These are phyloP conservation scores for Eutrema japonicum DNA, from an alignment of 345 rosid genomes.

Conservation along the genomic window DNA sequence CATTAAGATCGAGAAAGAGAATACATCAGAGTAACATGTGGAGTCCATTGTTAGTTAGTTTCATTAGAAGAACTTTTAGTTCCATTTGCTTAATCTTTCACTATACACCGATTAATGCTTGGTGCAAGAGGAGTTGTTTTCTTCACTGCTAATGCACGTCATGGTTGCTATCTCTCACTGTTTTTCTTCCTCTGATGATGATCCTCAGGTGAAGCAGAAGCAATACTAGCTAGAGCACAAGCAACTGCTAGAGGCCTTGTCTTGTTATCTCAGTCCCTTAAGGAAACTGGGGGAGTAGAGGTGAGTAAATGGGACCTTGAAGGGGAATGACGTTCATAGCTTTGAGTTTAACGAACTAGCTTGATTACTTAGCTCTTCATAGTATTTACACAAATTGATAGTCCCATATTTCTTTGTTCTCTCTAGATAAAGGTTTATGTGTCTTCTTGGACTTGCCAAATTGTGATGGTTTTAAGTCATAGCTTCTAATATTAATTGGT, in stretches of 20 bases:
- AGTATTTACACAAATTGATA: conserved; percentile 18
- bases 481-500: background rate
- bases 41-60: conserved; percentile 19
- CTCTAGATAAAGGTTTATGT: conserved; percentile 10
- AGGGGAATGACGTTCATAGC: background rate
- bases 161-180: background rate
- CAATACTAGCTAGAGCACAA: conserved; percentile 81
- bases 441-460: conserved; percentile 12
- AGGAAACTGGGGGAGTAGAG: conserved; percentile 85
- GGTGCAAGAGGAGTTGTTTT: conserved; percentile 19
- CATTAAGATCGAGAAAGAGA: conserved; percentile 5
- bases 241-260: conserved; percentile 84
- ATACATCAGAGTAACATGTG: conserved; percentile 8
- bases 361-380: conserved; percentile 28
- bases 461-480: background rate
- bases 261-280: conserved; percentile 70
- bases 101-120: background rate
- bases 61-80: background rate
- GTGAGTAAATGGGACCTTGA: conserved; percentile 45
- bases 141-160: background rate
- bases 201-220: conserved; percentile 88
- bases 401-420: background rate
- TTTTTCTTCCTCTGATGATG: background rate
- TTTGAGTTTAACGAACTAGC: conserved; percentile 6
- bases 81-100: conserved; percentile 13